Evolutionary conservation across 352 stramenopile species (phyloP), one percentile per base, ranked within the genome.

Genomic region (Phytopythium vexans): DNA sequence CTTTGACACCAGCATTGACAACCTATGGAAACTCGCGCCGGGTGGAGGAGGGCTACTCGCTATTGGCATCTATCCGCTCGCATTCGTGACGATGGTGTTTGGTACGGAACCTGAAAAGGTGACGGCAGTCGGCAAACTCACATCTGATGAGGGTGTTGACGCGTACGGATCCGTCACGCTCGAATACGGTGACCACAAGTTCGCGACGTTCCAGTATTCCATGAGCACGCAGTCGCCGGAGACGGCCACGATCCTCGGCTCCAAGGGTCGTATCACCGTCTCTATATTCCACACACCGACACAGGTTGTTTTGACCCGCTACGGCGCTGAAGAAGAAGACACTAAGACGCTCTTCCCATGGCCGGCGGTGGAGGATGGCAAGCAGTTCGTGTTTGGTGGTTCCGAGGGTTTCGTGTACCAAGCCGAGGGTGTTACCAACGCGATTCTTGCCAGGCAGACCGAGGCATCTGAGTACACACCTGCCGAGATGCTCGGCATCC

Each of bases 61-160:
- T 52, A 77, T 91, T 42, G 86, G 76, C 15, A 83, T 89, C 46
- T 95, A 95, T 56, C 80, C 83, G 14, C 60, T 95, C 8, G 76
- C 80, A 1, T 88, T 85, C 14, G 77, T 84, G 3, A 82, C 82
- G 0, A 79, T 92, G 63, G 70, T 74, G 31, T 77, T 93, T 49
- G 74, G 78, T 53, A 51, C 53, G 4, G 51, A 66, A 39, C 75
- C 72, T 8, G 64, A 83, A 27, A 69, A 74, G 15, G 59, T 94
- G n/a, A 73, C 68, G 4, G 72, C 76, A 3, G 56, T 56, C 0
- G 77, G 77, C 31, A 75, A 70, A 21, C 65, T 82, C 6, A 81
- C 79, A 27, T 2, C 21, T 11, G 74, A 85, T 31, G 65, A 59
- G 0, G 74, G 73, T 12, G 72, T 91, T 1, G 72, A 86, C 39